Conservation (phyloP, 1,284 basidiomycete species). For the Xerocomus nothofagi region DNA sequence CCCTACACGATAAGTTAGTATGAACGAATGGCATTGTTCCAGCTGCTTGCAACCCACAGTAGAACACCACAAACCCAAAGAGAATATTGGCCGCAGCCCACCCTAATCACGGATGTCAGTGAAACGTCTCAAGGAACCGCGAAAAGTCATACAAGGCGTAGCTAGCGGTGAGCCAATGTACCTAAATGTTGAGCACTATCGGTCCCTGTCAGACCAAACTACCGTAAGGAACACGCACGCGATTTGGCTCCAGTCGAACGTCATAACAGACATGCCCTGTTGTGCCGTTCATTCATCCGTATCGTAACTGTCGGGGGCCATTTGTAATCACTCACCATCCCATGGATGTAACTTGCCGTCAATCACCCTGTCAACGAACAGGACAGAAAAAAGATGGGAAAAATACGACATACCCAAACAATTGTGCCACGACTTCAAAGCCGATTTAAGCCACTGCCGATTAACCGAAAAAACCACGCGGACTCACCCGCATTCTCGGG, state of each 20-base stretch:
- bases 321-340: conserved; percentile 31
- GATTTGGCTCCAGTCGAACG: conserved; percentile 54
- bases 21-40: background rate
- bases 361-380: conserved; percentile 4
- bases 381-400: background rate
- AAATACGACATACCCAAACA: conserved; percentile 39
- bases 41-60: conserved; percentile 35
- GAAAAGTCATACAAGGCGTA: conserved; percentile 29
- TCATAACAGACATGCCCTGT: conserved; percentile 47
- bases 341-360: conserved; percentile 36
- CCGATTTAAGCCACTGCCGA: background rate
- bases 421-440: conserved; percentile 32
- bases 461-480: background rate
- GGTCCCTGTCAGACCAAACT: background rate
- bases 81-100: conserved; percentile 65
- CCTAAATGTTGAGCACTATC: conserved; percentile 9
- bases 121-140: background rate
- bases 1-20: conserved; percentile 39
- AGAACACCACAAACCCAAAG: conserved; percentile 62
- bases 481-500: conserved; percentile 41
- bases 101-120: conserved; percentile 31
- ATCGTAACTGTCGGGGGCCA: background rate
- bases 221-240: conserved; percentile 28
- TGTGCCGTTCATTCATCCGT: conserved; percentile 9
- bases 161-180: conserved; percentile 47